phyloP scores from a whole-genome alignment of 805 yeast species.

The Spathaspora gorwiae region DNA sequence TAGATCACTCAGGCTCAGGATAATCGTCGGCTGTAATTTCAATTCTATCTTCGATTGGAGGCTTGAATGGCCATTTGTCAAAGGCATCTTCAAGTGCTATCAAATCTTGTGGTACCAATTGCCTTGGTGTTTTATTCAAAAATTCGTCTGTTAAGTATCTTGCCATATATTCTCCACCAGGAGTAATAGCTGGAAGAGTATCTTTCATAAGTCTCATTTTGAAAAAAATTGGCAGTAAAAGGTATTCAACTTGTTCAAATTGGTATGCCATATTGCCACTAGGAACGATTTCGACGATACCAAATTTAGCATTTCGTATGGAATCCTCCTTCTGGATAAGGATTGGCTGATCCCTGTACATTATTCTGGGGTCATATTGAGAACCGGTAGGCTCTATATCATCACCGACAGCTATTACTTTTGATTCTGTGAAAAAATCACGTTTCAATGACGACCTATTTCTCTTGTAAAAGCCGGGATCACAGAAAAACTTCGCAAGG shows the following conservation, averaged over 20 bases:
- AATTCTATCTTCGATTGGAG: conserved; percentile 26
- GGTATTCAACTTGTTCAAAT: conserved; percentile 28
- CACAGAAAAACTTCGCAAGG: conserved; percentile 50
- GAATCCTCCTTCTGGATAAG: conserved; percentile 9
- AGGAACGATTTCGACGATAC: conserved; percentile 55
- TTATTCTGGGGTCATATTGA: conserved; percentile 32
- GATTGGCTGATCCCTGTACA: conserved; percentile 33
- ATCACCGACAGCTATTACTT: conserved; percentile 45
- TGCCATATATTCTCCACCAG: conserved; percentile 65
- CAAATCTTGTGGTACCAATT: conserved; percentile 55
- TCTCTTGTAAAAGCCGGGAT: conserved; percentile 47
- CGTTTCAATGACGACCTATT: conserved; percentile 61
- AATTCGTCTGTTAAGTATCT: conserved; percentile 26
- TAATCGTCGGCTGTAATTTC: background rate
- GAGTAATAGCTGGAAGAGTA: conserved; percentile 52
- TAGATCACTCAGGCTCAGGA: too few species aligned
- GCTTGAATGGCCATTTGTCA: conserved; percentile 84
- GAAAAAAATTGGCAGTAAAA: conserved; percentile 2
- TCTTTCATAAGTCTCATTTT: conserved; percentile 1
- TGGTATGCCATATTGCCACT: conserved; percentile 23
- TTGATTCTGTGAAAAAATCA: conserved; percentile 58
- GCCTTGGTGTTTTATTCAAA: conserved; percentile 41
- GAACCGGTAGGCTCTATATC: conserved; percentile 21
- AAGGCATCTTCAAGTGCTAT: conserved; percentile 47
- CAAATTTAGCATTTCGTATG: conserved; percentile 33